Evolutionary conservation across 495 filamentous ascomycete species (phyloP), one percentile per base, ranked within the genome.

Genomic region (Bombardia bombarda): DNA sequence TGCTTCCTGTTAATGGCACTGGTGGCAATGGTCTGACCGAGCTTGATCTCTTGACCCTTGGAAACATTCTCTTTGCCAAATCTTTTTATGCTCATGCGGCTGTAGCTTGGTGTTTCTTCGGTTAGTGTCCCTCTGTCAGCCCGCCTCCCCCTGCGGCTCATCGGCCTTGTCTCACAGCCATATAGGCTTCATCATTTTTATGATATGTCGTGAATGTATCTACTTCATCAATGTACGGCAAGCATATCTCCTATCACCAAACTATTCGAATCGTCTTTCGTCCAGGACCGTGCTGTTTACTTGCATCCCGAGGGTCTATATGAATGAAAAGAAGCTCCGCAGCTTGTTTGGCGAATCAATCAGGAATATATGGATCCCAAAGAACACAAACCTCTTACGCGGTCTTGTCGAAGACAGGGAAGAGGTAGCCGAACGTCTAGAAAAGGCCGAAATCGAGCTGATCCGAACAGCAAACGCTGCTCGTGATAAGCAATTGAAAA

Each of bases 1-100:
- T 94, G 30, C 79, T 90, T 51, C 85, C 87, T 0, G 61, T 93
- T 53, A 84, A 94, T 60, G 79, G 73, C 12, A 87, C 84, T 3
- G 85, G 83, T 3, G 77, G 75, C 19, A 75, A 66, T 12, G 67
- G 67, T 0, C 73, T 77, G n/a, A 62, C 53, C 0, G 66, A 84
- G 51, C 71, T 87, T 8, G 80, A 84, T 37, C 58, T 56, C 8
- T 55, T 87, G 31, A 80, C 78, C 22, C 83, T 86, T 43, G 81
- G 82, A 33, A 86, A 87, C 54, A 64, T 86, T 32, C 61, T 53
- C 13, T 53, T 75, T 18, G 61, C 65, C 4, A 67, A 48, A 5
- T 62, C 66, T 35, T 77, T 79, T 37, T 86, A 80, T 41, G 82
- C 79, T 12, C 82, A 86, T 56, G 75, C 72, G 1, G 50, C 75